Percentiles rank a stretch among this genome's conserved stretches.
Conservation (phyloP, 2,329 filamentous ascomycete genomes). For the Aspergillus caelatus region DNA sequence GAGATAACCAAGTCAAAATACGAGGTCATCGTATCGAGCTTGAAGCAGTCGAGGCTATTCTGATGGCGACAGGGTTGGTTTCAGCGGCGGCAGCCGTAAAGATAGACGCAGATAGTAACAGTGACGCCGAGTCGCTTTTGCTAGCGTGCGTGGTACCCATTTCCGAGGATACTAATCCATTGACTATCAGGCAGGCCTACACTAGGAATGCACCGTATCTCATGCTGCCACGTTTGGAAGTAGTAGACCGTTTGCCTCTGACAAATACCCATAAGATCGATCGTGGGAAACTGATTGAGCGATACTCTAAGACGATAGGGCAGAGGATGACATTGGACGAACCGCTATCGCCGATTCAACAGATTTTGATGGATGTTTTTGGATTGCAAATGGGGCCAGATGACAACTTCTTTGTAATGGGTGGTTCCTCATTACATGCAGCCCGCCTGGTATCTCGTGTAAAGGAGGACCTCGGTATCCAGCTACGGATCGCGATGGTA, state of each 20-base stretch:
- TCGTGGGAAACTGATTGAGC: slow-evolving; percentile 17
- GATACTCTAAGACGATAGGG: slow-evolving; percentile 9
- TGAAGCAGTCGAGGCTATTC: slow-evolving; percentile 77
- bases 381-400: neutral
- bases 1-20: slow-evolving; percentile 85
- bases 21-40: slow-evolving; percentile 89
- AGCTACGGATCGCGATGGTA: slow-evolving; percentile 21
- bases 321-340: neutral
- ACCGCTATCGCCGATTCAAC: neutral
- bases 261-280: slow-evolving; percentile 73
- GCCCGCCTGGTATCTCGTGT: slow-evolving; percentile 23
- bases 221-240: slow-evolving; percentile 71
- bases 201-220: slow-evolving; percentile 1
- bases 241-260: slow-evolving; percentile 66
- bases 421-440: slow-evolving; percentile 25
- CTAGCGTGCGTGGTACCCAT: slow-evolving; percentile 23
- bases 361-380: neutral
- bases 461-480: slow-evolving; percentile 14
- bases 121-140: slow-evolving; percentile 9
- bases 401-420: slow-evolving; percentile 26
- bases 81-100: neutral
- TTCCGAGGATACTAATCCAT: slow-evolving; percentile 35
- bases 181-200: slow-evolving; percentile 1
- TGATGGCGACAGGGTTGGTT: slow-evolving; percentile 13
- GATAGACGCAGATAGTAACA: neutral